Base-by-base conservation (phyloP, 495 filamentous ascomycete species). In the Penicillium flavigenum region DNA sequence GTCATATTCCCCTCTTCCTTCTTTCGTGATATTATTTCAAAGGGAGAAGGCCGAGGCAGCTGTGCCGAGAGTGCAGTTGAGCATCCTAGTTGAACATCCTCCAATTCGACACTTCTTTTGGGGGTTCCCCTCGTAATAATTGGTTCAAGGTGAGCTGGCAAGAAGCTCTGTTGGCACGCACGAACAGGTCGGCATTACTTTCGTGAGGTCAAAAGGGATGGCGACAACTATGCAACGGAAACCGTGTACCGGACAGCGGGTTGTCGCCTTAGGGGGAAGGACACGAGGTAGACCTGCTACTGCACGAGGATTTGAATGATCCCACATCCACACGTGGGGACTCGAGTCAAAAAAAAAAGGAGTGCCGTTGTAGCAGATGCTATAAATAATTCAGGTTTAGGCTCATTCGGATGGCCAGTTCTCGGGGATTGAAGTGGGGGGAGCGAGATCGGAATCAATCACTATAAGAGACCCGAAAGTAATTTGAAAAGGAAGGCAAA, bases 161-260 rank as follows among this genome's bases (percentile, higher is more conserved):
- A 60, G 47, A 58, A 72, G 66, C 69, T 74, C 68, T 22, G 51
- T 45, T 55, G 57, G 51, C 58, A 63, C 58, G 52, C 59, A 67
- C 65, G 68, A 70, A 66, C 62, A 64, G 47, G 58, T 65, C 70
- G 51, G 72, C 74, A 77, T 77, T 74, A 72, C 72, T 72, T 59
- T 61, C 54, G 51, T 42, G 41, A 56, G 39, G 53, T 58, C 43
- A 20, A 22, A 11, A 19, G 46, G 22, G 46, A 55, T 56, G 46
- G 58, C 45, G 46, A 48, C 38, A 48, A 60, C 49, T 43, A 42
- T 39, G 27, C 29, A 48, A 17, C 39, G 38, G 47, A 51, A 59
- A 62, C 61, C 65, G 71, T 72, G 71, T 74, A 59, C 69, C 69
- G 61, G 71, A 74, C 71, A 71, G 59, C 69, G 67, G 69, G 54